Percentiles rank a stretch among this genome's conserved stretches.
Evolutionary conservation across 805 yeast genomes (phyloP).

Genomic region (Clavispora santaluciae): DNA sequence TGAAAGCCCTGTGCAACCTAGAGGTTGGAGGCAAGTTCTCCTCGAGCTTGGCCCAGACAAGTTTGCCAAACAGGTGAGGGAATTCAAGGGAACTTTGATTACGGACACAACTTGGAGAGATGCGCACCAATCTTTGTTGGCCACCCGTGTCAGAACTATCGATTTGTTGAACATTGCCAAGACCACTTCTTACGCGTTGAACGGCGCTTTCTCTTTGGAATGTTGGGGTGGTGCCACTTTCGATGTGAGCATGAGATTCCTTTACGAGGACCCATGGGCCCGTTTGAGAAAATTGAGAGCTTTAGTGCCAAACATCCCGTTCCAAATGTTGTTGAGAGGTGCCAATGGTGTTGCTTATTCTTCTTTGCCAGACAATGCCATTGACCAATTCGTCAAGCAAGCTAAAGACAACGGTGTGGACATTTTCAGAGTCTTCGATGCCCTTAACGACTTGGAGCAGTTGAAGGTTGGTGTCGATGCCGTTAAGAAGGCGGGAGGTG

Average conservation of each 20-base stretch:
- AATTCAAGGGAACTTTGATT: slow-evolving; percentile 77
- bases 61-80: slow-evolving; percentile 84
- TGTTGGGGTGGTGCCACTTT: slow-evolving; percentile 99
- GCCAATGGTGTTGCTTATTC: slow-evolving; percentile 99
- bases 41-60: slow-evolving; percentile 82
- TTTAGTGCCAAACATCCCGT: slow-evolving; percentile 95
- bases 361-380: slow-evolving; percentile 96
- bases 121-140: slow-evolving; percentile 96
- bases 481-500: slow-evolving; percentile 97
- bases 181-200: slow-evolving; percentile 83
- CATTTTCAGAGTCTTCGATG: slow-evolving; percentile 96
- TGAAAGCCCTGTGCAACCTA: slow-evolving; percentile 46
- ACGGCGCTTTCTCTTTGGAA: slow-evolving; percentile 91
- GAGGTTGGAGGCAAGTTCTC: slow-evolving; percentile 91
- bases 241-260: slow-evolving; percentile 97
- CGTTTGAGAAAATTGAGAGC: slow-evolving; percentile 83
- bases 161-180: slow-evolving; percentile 91
- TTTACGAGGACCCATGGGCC: slow-evolving; percentile 98
- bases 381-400: slow-evolving; percentile 92
- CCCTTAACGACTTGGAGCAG: slow-evolving; percentile 94
- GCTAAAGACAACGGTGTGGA: slow-evolving; percentile 97
- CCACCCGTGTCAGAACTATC: slow-evolving; percentile 94
- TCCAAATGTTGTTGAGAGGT: slow-evolving; percentile 98
- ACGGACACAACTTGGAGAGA: slow-evolving; percentile 99
- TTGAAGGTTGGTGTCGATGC: slow-evolving; percentile 97